These are phyloP conservation scores for Salix viminalis DNA, from an alignment of 345 rosid species.

Conservation along the genomic window DNA sequence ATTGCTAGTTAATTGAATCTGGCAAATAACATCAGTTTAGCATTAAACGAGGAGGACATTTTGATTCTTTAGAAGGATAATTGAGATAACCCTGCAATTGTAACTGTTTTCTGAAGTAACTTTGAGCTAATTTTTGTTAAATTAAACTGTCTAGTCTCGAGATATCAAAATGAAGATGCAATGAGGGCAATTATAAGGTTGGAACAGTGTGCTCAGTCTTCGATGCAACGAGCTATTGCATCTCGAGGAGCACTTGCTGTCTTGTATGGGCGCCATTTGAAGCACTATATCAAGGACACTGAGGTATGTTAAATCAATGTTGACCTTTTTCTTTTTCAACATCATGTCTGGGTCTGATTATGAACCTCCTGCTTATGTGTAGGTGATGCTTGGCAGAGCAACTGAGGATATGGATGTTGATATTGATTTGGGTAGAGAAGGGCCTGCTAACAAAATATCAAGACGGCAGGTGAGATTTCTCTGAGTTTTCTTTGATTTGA, in stretches of 20 bases:
- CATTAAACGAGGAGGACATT: no score
- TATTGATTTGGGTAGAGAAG: constrained; percentile 31
- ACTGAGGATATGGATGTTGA: constrained; percentile 31
- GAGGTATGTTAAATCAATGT: constrained; percentile 6
- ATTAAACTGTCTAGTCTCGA: constrained; percentile 9
- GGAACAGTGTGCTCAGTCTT: constrained; percentile 32
- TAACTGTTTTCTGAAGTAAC: no score
- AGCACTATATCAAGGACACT: constrained; percentile 26
- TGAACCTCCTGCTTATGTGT: not conserved
- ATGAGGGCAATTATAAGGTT: constrained; percentile 23
- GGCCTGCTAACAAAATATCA: constrained; percentile 33
- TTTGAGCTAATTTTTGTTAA: not conserved
- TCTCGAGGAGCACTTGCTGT: constrained; percentile 28
- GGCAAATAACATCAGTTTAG: no score
- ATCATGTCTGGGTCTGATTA: not conserved
- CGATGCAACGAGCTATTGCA: constrained; percentile 24
- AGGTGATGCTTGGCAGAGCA: constrained; percentile 33
- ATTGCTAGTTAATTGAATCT: no score
- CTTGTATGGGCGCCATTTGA: constrained; percentile 23
- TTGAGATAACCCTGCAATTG: no score
- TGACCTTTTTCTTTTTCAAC: not conserved
- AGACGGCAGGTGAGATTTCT: constrained; percentile 28
- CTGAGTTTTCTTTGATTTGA: not conserved
- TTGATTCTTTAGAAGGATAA: no score
- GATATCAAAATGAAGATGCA: constrained; percentile 18